Evolutionary conservation across 2,329 filamentous ascomycete genomes (phyloP).

Genomic region (Microascus cirrosus): DNA sequence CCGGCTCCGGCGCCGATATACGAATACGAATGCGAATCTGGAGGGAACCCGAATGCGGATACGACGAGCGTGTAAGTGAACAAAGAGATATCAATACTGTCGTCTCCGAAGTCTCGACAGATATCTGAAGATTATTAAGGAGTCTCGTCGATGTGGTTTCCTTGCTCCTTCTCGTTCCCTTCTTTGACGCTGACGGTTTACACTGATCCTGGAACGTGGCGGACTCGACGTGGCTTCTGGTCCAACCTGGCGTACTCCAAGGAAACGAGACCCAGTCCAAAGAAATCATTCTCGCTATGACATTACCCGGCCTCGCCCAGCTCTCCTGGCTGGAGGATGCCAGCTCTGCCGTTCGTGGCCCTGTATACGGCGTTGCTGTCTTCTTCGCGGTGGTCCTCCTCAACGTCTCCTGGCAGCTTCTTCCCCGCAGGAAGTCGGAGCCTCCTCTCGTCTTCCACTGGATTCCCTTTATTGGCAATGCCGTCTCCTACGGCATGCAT

Average conservation of each 20-base stretch:
- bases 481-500: constrained; percentile 60
- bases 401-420: constrained; percentile 11
- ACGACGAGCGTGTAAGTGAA: background rate
- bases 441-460: constrained; percentile 48
- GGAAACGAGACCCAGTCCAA: background rate
- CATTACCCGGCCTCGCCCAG: background rate
- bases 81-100: background rate
- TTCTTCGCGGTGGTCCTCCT: constrained; percentile 2
- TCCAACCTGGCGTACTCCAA: background rate
- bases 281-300: background rate
- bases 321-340: background rate
- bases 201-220: too few species aligned
- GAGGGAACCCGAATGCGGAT: background rate
- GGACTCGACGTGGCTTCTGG: background rate
- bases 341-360: background rate
- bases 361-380: background rate
- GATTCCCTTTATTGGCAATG: constrained; percentile 56
- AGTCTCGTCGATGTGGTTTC: too few species aligned
- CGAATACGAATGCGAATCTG: background rate
- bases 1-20: background rate
- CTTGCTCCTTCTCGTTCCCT: background rate
- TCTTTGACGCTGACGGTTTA: background rate
- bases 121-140: background rate
- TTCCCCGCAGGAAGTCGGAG: constrained; percentile 26
- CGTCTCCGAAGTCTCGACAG: background rate